Conservation (phyloP, 2,329 filamentous ascomycete species). For the Trichoderma arundinaceum region DNA sequence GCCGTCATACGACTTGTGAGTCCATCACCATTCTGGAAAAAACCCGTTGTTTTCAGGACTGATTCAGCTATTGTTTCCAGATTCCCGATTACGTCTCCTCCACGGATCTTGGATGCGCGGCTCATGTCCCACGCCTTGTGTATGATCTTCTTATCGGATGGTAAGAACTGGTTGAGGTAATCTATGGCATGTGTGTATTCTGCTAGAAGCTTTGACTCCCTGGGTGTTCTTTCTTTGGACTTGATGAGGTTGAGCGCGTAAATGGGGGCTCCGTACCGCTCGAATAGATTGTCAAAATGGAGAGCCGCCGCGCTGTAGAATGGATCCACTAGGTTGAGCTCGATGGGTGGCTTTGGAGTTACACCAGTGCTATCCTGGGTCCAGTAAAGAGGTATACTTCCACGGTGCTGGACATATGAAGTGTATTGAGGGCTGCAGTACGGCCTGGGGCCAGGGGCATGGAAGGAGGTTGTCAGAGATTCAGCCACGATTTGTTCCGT, state of each 20-base stretch:
- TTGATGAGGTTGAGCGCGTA: conserved; percentile 94
- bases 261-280: conserved; percentile 88
- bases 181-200: conserved; percentile 87
- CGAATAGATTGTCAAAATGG: conserved; percentile 94
- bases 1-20: conserved; percentile 66
- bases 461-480: conserved; percentile 91
- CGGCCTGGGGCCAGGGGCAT: conserved; percentile 82
- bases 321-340: conserved; percentile 92
- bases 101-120: conserved; percentile 85
- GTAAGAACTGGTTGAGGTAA: conserved; percentile 94
- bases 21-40: conserved; percentile 90
- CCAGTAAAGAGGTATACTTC: conserved; percentile 97
- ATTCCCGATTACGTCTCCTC: conserved; percentile 92
- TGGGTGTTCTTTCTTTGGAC: conserved; percentile 80
- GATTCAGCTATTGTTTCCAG: conserved; percentile 89
- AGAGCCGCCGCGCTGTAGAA: conserved; percentile 93
- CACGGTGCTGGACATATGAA: conserved; percentile 94
- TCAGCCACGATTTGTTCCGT: conserved; percentile 98
- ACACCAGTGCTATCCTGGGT: conserved; percentile 95
- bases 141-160: conserved; percentile 80
- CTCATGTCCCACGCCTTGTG: conserved; percentile 99
- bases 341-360: conserved; percentile 93
- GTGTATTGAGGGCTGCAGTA: conserved; percentile 92
- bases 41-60: conserved; percentile 82
- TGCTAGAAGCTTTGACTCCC: conserved; percentile 87